Evolutionary conservation across 2,329 filamentous ascomycete genomes (phyloP).

Genomic region (Monilinia vaccinii-corymbosi): DNA sequence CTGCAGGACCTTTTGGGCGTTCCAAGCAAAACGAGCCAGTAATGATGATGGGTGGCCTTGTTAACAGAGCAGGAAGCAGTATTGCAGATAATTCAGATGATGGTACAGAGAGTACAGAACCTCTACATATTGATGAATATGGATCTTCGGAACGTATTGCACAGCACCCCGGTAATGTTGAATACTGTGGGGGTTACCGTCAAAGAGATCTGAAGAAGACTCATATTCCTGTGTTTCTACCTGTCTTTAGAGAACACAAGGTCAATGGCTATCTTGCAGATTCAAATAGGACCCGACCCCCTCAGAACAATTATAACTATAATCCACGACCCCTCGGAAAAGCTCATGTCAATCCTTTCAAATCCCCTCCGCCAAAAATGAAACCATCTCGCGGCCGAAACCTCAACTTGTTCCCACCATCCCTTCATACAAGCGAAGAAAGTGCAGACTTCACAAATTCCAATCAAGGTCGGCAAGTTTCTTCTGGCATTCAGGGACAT

Average conservation of each 20-base stretch:
- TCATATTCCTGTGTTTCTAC: conserved; percentile 22
- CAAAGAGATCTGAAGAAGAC: conserved; percentile 24
- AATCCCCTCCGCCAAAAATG: conserved; percentile 21
- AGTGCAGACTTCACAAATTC: conserved; percentile 8
- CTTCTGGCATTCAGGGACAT: neutral
- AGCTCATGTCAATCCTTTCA: conserved; percentile 26
- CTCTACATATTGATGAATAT: conserved; percentile 17
- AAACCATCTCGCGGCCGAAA: conserved; percentile 6
- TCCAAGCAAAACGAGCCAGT: conserved; percentile 4
- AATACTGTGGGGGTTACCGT: conserved; percentile 23
- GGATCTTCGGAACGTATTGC: conserved; percentile 23
- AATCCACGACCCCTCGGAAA: conserved; percentile 17
- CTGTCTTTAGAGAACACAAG: conserved; percentile 21
- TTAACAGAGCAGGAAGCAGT: conserved; percentile 23
- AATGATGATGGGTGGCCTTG: conserved; percentile 14
- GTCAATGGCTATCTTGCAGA: conserved; percentile 27
- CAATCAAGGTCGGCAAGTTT: neutral
- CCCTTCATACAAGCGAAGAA: conserved; percentile 9
- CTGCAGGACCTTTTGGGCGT: conserved; percentile 3
- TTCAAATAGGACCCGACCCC: conserved; percentile 20
- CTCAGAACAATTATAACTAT: conserved; percentile 9
- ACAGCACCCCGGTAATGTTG: conserved; percentile 24
- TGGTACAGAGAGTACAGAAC: conserved; percentile 12
- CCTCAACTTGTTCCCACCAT: conserved; percentile 6
- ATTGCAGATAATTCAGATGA: conserved; percentile 25